Evolutionary conservation across 192 early-diverging fungal species (phyloP).

Genomic region (Entomortierella parvispora): DNA sequence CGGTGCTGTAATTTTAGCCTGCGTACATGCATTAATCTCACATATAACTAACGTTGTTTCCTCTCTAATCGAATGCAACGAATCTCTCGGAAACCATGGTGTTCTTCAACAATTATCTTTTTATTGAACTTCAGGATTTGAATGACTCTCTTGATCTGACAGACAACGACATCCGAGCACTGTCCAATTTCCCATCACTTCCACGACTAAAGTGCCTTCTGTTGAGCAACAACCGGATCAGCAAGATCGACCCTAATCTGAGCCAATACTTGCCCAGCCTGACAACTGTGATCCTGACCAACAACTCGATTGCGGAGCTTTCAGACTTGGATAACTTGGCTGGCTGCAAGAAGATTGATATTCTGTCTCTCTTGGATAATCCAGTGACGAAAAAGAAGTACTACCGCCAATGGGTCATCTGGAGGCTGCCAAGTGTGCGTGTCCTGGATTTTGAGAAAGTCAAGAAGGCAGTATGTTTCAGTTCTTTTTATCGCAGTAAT

Average conservation of each 20-base stretch:
- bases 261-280: conserved; percentile 79
- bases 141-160: conserved; percentile 95
- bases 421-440: conserved; percentile 78
- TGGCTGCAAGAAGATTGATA: conserved; percentile 55
- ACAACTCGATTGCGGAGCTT: conserved; percentile 87
- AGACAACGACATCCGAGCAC: conserved; percentile 86
- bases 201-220: conserved; percentile 79
- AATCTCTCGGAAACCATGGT: background rate
- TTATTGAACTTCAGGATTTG: conserved; percentile 79
- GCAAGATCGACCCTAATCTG: conserved; percentile 76
- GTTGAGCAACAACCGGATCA: conserved; percentile 90
- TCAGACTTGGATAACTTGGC: conserved; percentile 85
- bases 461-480: conserved; percentile 65
- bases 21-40: too few species aligned
- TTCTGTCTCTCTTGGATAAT: conserved; percentile 87
- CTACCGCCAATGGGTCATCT: conserved; percentile 87
- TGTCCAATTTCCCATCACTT: conserved; percentile 91
- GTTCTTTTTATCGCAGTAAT: too few species aligned
- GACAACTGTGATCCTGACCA: conserved; percentile 82
- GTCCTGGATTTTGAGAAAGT: conserved; percentile 91
- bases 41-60: too few species aligned
- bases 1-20: too few species aligned
- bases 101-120: background rate
- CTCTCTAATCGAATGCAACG: too few species aligned
- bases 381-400: conserved; percentile 85